Evolutionary conservation across 2,329 filamentous ascomycete genomes (phyloP), one percentile per base, ranked within the genome.

Genomic region (Fusarium sp.): DNA sequence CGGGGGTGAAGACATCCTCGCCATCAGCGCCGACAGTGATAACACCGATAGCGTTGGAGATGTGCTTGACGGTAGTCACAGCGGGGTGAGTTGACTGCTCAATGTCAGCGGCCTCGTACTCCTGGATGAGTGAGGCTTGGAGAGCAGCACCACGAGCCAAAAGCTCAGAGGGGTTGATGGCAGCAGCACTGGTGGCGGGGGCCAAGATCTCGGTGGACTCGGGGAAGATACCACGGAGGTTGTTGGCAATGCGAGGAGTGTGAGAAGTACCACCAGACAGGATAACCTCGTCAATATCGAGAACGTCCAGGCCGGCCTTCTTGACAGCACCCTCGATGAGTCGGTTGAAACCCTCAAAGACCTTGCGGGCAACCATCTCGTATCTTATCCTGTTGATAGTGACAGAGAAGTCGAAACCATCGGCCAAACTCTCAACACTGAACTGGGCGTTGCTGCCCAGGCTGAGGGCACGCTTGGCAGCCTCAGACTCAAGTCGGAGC

Each of bases 61-160:
- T 90, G 83, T 99, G 96, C 74, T 94, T 93, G 52, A 96, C 94
- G 17, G 94, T 95, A 33, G 95, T 97, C 68, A 99, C 94, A 77
- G 94, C 93, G 52, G 96, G 91, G 84, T 99, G 95, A 47, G 94
- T 97, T 67, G 93, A 97, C 85, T 97, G 94, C 78, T 96, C 92
- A 73, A 99, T 96, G 77, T 98, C 95, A 71, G 93, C 90, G 72
- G 89, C 86, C 75, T 99, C 96, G 80, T 97, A 99, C 80, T 97
- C 95, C 80, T 94, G 90, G 79, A 99, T 93, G 68, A 99, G 84
- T 63, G 91, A 96, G 37, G 96, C 96, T 83, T 99, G 96, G 74
- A 99, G 93, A 32, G 96, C 95, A 64, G 96, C 96, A 76, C 96
- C 96, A 68, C 96, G 90, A 67, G 92, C 92, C 74, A 91, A 85